Base-by-base conservation (phyloP, 805 yeast species). In the Millerago galiae region DNA sequence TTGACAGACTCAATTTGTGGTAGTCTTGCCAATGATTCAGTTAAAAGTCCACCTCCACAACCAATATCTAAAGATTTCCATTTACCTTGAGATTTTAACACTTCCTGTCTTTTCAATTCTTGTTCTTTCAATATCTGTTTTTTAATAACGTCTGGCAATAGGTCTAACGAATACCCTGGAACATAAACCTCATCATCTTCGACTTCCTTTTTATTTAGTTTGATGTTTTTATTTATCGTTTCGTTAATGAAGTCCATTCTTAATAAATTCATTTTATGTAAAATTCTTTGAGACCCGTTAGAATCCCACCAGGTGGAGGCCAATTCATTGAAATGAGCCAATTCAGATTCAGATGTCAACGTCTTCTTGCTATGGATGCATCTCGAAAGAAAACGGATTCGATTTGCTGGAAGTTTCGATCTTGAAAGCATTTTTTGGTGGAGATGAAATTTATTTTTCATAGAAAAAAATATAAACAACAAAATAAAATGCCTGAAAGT, bases 261-360 rank as follows among this genome's bases (percentile, higher is more conserved):
- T 41, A 87, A 69, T 38, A 87, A 68, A 60, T 93, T 93, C 99
- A 93, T 91, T 64, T 89, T 85, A 64, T 93, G 98, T 34, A 93
- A 72, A 42, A 93, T 86, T 32, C 99, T 68, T 59, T 93, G 98
- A 2, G 97, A 83, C 0, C 99, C 99, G 49, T 80, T 65, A 12
- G 85, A 79, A 54, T 93, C 96, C 99, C 99, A 93, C 99, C 99
- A 93, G n/a, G 87, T 64, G n/a, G 83, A 70, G 1, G 99, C 99
- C 35, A 93, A 69, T 28, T 81, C 77, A 52, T 85, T 79, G 63
- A 93, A 93, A 62, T 93, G 98, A 9, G 73, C 63, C 60, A 81
- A 70, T 58, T 91, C 98, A 6, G 79, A 77, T 8, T 65, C 66
- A 0, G 79, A 72, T 5, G 79, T 71, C 5, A 74, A 46, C 1